phyloP scores from a whole-genome alignment of 23 red algal genomes.

The Agarophyton chilense region DNA sequence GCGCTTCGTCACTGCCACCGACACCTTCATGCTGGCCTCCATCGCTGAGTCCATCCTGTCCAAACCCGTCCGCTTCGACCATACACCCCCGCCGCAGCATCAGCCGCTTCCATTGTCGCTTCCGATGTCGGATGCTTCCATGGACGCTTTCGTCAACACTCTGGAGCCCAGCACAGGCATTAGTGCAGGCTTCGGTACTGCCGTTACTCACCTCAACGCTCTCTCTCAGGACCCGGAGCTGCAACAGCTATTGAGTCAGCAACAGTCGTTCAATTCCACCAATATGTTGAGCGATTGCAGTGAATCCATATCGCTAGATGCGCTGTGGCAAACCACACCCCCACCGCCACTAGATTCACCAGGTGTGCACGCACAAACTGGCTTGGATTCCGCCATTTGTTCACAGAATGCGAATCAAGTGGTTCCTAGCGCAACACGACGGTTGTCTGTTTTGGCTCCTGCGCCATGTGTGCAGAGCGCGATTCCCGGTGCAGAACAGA shows the following conservation, averaged over 20 bases:
- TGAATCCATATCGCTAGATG: neutral
- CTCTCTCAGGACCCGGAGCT: neutral
- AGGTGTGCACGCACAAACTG: neutral
- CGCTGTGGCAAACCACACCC: neutral
- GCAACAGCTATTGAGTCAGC: neutral
- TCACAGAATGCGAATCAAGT: neutral
- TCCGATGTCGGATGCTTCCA: neutral
- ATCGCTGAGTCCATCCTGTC: conserved; percentile 42
- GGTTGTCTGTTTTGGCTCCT: neutral
- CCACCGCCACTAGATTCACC: neutral
- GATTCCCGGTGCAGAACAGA: neutral
- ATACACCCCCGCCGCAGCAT: neutral
- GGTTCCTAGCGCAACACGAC: neutral
- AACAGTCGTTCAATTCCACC: neutral
- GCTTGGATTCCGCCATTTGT: neutral
- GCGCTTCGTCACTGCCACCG: conserved; percentile 12
- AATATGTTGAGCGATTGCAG: neutral
- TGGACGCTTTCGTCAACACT: neutral
- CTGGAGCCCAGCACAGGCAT: neutral
- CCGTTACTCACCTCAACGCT: neutral
- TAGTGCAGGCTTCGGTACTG: neutral
- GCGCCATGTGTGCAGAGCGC: neutral
- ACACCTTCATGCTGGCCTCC: conserved; percentile 48
- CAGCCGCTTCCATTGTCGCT: neutral
- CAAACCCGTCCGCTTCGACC: neutral